Evolutionary conservation across 768 basidiomycete genomes (phyloP).

Genomic region (Porphyrellus cyaneotinctus): DNA sequence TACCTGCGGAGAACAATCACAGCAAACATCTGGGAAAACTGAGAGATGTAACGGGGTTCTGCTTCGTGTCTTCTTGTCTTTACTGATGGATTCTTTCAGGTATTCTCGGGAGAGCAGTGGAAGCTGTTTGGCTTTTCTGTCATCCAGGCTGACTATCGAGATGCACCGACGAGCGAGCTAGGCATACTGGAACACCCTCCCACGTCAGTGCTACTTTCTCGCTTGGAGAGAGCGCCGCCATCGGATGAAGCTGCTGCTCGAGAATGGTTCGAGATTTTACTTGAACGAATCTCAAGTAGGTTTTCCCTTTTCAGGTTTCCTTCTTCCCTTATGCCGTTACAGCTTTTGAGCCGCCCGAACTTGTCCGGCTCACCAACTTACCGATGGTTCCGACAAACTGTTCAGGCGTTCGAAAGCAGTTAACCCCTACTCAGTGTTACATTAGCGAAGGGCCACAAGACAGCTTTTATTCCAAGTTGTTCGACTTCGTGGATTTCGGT

Average conservation of each 20-base stretch:
- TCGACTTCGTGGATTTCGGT: constrained; percentile 3
- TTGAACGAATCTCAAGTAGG: neutral
- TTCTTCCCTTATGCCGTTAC: neutral
- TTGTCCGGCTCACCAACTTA: neutral
- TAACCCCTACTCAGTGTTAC: neutral
- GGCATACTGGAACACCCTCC: neutral
- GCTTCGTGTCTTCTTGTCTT: neutral
- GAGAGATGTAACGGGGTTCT: neutral
- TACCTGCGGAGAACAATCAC: neutral
- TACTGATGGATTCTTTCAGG: neutral
- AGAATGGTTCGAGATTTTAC: neutral
- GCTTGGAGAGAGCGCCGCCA: neutral
- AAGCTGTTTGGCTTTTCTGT: constrained; percentile 1
- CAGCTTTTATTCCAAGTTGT: neutral
- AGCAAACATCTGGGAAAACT: neutral
- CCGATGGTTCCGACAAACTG: neutral
- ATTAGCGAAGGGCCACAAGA: neutral
- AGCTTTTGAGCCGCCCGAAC: neutral
- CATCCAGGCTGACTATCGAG: neutral
- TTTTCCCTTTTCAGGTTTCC: no score
- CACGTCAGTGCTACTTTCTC: neutral
- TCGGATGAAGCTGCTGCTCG: neutral
- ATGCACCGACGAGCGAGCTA: neutral
- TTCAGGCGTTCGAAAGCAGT: neutral
- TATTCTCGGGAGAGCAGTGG: neutral